phyloP scores from a whole-genome alignment of 306 rosid genomes.

The Pterocarpus santalinus region DNA sequence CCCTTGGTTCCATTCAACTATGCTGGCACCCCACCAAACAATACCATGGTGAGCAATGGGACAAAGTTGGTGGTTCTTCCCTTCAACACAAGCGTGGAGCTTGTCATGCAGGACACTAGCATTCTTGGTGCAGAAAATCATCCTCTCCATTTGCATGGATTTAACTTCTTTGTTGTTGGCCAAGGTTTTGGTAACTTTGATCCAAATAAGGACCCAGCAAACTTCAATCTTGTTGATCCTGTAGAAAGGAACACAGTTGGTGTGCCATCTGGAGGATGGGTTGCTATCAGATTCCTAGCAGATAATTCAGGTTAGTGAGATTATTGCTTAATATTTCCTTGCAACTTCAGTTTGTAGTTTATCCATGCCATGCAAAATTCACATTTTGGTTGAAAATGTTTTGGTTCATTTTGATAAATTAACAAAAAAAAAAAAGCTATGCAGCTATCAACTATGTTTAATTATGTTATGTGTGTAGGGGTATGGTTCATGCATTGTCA shows the following conservation, averaged over 20 bases:
- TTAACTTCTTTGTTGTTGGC: constrained; percentile 74
- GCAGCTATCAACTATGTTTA: not conserved
- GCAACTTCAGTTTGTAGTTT: not conserved
- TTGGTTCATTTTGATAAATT: constrained; percentile 2
- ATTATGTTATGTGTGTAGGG: constrained; percentile 40
- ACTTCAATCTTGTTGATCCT: constrained; percentile 69
- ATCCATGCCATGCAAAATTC: not conserved
- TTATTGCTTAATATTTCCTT: not conserved
- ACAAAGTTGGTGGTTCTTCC: constrained; percentile 67
- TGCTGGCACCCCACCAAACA: constrained; percentile 67
- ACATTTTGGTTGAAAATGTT: not conserved
- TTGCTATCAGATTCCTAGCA: constrained; percentile 67
- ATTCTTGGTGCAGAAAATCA: constrained; percentile 70
- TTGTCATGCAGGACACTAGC: constrained; percentile 74
- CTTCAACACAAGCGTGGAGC: constrained; percentile 68
- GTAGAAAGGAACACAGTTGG: constrained; percentile 66
- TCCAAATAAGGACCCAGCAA: constrained; percentile 55
- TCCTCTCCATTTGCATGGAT: constrained; percentile 81
- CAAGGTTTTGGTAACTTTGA: constrained; percentile 78
- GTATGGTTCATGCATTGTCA: constrained; percentile 91
- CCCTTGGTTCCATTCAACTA: constrained; percentile 64
- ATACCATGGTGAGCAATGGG: constrained; percentile 71
- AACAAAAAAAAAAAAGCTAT: not conserved
- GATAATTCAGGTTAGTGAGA: constrained; percentile 73
- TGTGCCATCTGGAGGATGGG: constrained; percentile 76